Percentiles rank a stretch among this genome's conserved stretches.
phyloP scores from a whole-genome alignment of 2,329 filamentous ascomycete species.

The Xylaria sp. region DNA sequence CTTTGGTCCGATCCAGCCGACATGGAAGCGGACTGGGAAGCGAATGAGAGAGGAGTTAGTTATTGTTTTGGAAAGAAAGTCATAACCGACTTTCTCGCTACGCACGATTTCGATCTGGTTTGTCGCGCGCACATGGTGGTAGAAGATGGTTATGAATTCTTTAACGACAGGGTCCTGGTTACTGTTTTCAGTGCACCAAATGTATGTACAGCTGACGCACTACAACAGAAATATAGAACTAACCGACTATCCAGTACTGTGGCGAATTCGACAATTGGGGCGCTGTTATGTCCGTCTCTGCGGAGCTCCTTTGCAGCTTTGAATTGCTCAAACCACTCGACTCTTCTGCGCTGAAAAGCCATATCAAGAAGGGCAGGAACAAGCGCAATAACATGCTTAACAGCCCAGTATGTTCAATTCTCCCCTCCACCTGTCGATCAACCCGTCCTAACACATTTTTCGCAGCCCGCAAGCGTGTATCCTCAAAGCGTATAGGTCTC shows the following conservation, averaged over 20 bases:
- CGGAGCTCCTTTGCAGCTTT: conserved; percentile 94
- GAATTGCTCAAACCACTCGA: conserved; percentile 96
- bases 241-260: conserved; percentile 75
- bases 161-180: conserved; percentile 92
- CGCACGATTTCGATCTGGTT: conserved; percentile 96
- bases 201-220: conserved; percentile 64
- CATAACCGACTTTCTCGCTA: conserved; percentile 92
- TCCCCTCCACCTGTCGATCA: neutral
- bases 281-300: conserved; percentile 97
- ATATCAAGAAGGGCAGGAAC: conserved; percentile 98
- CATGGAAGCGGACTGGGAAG: conserved; percentile 98
- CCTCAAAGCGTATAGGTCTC: conserved; percentile 64
- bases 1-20: conserved; percentile 98
- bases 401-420: conserved; percentile 79
- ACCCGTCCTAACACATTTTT: conserved; percentile 32
- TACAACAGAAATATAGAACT: conserved; percentile 40
- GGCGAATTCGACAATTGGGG: conserved; percentile 99
- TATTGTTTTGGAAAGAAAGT: conserved; percentile 99
- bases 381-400: conserved; percentile 95
- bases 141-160: conserved; percentile 99
- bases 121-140: conserved; percentile 99
- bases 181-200: conserved; percentile 98
- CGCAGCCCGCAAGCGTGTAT: conserved; percentile 65
- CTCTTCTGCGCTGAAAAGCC: conserved; percentile 94
- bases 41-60: conserved; percentile 95